These are phyloP conservation scores for Diaporthe batatas DNA, from an alignment of 2,329 filamentous ascomycete species.

Conservation along the genomic window DNA sequence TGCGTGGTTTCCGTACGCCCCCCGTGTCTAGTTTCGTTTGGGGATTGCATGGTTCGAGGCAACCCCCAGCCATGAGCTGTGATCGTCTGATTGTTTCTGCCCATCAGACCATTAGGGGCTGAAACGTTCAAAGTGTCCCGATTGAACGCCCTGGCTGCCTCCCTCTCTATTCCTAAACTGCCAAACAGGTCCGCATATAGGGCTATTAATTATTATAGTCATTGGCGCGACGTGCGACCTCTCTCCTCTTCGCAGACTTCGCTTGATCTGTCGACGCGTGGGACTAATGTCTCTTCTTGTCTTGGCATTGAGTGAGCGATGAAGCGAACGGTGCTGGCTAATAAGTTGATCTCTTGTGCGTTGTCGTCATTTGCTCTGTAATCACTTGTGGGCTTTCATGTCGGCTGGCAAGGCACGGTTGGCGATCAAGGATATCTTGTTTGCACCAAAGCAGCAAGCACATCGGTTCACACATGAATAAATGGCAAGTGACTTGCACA, in stretches of 20 bases:
- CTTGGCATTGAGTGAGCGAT: too few species aligned
- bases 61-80: not conserved
- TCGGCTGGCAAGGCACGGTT: not conserved
- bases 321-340: not conserved
- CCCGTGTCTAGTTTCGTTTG: not conserved
- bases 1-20: not conserved
- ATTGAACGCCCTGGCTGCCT: not conserved
- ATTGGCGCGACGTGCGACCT: not conserved
- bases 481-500: not conserved
- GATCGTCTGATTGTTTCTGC: slow-evolving; percentile 6
- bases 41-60: not conserved
- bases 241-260: too few species aligned
- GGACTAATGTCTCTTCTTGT: too few species aligned
- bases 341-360: not conserved
- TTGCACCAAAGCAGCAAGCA: not conserved
- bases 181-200: not conserved
- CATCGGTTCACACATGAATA: too few species aligned
- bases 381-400: not conserved
- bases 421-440: too few species aligned
- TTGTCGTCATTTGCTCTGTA: not conserved
- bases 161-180: not conserved
- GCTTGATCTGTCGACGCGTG: not conserved
- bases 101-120: slow-evolving; percentile 22
- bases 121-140: slow-evolving; percentile 10
- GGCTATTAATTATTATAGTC: not conserved